These are phyloP conservation scores for Umbelopsis ramanniana DNA, from an alignment of 192 early-diverging fungal genomes.

Conservation along the genomic window DNA sequence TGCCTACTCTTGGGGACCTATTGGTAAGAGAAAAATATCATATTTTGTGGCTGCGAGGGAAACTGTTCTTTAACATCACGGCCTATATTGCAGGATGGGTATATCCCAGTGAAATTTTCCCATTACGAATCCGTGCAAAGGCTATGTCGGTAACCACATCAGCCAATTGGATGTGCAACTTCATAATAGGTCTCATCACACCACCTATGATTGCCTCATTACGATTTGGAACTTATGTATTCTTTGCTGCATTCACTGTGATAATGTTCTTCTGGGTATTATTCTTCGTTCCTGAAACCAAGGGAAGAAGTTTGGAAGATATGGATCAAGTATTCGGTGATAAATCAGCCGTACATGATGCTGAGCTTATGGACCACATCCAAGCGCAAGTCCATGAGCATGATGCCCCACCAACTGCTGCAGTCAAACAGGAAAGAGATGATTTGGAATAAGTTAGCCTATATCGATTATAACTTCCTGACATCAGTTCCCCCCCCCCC, in stretches of 20 bases:
- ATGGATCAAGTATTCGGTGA: slow-evolving; percentile 73
- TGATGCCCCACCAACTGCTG: neutral
- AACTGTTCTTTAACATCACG: no score
- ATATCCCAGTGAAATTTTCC: slow-evolving; percentile 74
- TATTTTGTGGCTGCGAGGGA: no score
- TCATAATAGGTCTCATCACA: slow-evolving; percentile 64
- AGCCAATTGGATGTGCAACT: slow-evolving; percentile 86
- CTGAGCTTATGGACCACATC: slow-evolving; percentile 29
- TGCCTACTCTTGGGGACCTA: slow-evolving; percentile 81
- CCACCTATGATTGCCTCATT: slow-evolving; percentile 64
- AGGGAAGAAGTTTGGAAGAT: slow-evolving; percentile 66
- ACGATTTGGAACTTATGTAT: slow-evolving; percentile 59
- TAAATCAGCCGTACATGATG: slow-evolving; percentile 28
- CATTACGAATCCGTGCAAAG: slow-evolving; percentile 77
- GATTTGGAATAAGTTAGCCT: neutral
- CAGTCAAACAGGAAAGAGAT: slow-evolving; percentile 8
- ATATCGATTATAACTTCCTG: no score
- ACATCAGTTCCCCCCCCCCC: no score
- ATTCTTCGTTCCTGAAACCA: slow-evolving; percentile 72
- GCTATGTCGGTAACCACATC: slow-evolving; percentile 74
- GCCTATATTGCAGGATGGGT: neutral
- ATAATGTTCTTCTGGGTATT: slow-evolving; percentile 54
- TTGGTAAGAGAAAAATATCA: slow-evolving; percentile 44
- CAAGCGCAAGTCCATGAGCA: slow-evolving; percentile 18
- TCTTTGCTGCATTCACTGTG: slow-evolving; percentile 63